Evolutionary conservation across 2,329 filamentous ascomycete genomes (phyloP).

Genomic region (Fusarium fujikuroi): DNA sequence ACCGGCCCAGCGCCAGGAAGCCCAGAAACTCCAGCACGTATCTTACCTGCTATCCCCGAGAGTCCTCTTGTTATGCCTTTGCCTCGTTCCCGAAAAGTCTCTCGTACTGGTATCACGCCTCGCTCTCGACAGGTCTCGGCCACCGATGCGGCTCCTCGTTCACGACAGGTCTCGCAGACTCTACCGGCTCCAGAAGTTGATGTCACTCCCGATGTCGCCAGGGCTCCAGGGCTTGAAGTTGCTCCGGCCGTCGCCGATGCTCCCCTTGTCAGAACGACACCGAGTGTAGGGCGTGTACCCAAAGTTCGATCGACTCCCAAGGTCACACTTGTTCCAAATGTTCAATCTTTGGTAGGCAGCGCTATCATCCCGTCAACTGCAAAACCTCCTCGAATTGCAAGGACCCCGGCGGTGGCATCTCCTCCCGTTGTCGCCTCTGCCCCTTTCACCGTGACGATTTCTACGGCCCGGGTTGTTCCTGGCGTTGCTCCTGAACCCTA

Average conservation of each 20-base stretch:
- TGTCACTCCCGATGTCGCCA: background rate
- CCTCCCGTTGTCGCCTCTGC: conserved; percentile 5
- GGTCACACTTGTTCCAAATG: background rate
- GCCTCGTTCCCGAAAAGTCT: conserved; percentile 32
- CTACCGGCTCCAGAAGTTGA: conserved; percentile 13
- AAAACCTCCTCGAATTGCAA: background rate
- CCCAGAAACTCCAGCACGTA: conserved; percentile 10
- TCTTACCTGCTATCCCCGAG: conserved; percentile 32
- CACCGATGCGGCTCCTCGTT: conserved; percentile 9
- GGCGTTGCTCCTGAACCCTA: conserved; percentile 4
- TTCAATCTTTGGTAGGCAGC: background rate
- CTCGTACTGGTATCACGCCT: conserved; percentile 4
- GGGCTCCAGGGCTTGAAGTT: background rate
- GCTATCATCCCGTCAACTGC: background rate
- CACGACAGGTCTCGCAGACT: conserved; percentile 30
- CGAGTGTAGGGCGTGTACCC: conserved; percentile 3
- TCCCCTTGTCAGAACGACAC: conserved; percentile 5
- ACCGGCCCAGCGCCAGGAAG: background rate
- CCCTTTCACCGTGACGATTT: background rate
- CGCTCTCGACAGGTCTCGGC: conserved; percentile 25
- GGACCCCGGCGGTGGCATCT: background rate
- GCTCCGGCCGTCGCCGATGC: background rate
- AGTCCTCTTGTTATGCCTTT: conserved; percentile 22
- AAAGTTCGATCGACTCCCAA: conserved; percentile 1
- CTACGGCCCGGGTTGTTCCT: conserved; percentile 8